Conservation (phyloP, 257 asterid genomes). For the Nicotiana benthamiana region DNA sequence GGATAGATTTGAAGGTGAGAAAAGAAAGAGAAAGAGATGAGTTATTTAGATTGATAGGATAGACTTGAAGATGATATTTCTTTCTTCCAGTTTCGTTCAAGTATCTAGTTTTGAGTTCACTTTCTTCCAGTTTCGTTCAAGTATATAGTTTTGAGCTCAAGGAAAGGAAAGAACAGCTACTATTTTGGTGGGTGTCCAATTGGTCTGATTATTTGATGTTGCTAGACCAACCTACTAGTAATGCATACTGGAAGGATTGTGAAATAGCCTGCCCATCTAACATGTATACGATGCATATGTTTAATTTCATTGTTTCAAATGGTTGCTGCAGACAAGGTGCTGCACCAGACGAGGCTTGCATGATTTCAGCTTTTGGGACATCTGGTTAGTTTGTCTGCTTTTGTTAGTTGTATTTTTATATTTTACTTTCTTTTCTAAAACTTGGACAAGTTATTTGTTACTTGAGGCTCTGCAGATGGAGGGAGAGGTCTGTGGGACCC, state of each 20-base stretch:
- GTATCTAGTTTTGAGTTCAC: not conserved
- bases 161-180: not conserved
- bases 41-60: not conserved
- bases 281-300: not conserved
- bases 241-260: not conserved
- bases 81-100: not conserved
- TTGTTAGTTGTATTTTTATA: not conserved
- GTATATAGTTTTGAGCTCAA: not conserved
- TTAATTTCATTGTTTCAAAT: slow-evolving; percentile 12
- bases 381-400: slow-evolving; percentile 32
- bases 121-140: not conserved
- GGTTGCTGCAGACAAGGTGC: slow-evolving; percentile 73
- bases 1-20: not conserved
- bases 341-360: slow-evolving; percentile 93
- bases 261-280: not conserved
- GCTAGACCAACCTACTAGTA: not conserved
- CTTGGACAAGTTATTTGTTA: slow-evolving; percentile 4
- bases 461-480: slow-evolving; percentile 46
- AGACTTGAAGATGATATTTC: not conserved
- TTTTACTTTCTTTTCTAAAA: not conserved
- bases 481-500: slow-evolving; percentile 79
- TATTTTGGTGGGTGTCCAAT: not conserved
- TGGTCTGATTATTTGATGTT: not conserved
- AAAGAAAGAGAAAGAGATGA: not conserved
- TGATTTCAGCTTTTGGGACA: slow-evolving; percentile 89